phyloP scores from a whole-genome alignment of 2,329 filamentous ascomycete genomes.

The Venturiaceae sp. region DNA sequence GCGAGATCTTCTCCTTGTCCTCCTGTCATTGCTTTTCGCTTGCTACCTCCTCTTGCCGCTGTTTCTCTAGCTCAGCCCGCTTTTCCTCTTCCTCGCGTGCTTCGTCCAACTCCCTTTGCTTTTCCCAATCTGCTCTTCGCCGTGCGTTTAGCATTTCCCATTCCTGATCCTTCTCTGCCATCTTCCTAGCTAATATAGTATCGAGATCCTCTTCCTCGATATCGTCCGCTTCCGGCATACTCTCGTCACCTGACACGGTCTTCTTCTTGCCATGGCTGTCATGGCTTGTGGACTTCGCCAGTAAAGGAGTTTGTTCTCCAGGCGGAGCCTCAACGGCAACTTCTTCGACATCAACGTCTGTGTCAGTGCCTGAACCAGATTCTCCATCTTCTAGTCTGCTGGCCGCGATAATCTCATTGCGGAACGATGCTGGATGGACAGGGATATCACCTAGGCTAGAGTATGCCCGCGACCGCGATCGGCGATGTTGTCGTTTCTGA shows the following conservation, averaged over 20 bases:
- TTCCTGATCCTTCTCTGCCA: conserved; percentile 1
- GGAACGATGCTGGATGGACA: conserved; percentile 81
- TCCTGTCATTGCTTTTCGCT: background rate
- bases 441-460: conserved; percentile 59
- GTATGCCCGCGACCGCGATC: conserved; percentile 40
- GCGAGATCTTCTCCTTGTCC: background rate
- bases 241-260: conserved; percentile 2
- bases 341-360: conserved; percentile 37
- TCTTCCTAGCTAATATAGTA: conserved; percentile 3
- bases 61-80: background rate
- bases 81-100: background rate
- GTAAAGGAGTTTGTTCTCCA: conserved; percentile 25
- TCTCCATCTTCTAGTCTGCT: conserved; percentile 50
- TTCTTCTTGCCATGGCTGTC: conserved; percentile 15
- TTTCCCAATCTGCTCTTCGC: background rate
- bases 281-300: conserved; percentile 23
- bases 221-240: conserved; percentile 1
- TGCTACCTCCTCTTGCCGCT: background rate
- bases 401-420: conserved; percentile 87
- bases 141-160: background rate
- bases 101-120: background rate
- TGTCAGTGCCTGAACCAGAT: conserved; percentile 47
- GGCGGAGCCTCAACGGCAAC: conserved; percentile 17
- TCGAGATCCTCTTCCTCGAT: conserved; percentile 4
- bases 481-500: conserved; percentile 52